These are phyloP conservation scores for Eucalyptus sideroxylon DNA, from an alignment of 345 rosid species.

Conservation along the genomic window DNA sequence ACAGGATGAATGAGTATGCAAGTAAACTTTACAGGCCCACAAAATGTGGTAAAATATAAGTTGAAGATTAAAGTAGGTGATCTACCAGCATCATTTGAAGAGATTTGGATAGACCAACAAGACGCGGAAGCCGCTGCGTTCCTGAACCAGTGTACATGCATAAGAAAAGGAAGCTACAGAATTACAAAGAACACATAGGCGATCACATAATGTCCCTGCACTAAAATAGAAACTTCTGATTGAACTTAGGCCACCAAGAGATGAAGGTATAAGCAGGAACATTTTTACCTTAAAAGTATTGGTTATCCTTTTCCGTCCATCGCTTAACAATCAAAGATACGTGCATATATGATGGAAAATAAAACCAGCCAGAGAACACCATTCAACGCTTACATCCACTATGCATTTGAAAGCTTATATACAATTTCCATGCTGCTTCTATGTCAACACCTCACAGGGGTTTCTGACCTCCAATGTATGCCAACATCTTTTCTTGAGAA, in stretches of 20 bases:
- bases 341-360: not conserved
- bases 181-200: not conserved
- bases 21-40: not conserved
- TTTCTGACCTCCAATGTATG: not conserved
- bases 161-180: not conserved
- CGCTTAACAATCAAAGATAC: not conserved
- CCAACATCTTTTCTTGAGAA: not conserved
- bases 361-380: not conserved
- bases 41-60: not conserved
- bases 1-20: not conserved
- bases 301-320: not conserved
- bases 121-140: constrained; percentile 98
- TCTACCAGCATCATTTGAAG: constrained; percentile 97
- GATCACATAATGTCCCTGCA: not conserved
- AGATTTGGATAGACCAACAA: constrained; percentile 86
- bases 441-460: not conserved
- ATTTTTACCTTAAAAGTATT: not conserved
- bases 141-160: constrained; percentile 40
- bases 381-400: not conserved
- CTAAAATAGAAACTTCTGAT: not conserved
- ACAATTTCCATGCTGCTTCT: not conserved
- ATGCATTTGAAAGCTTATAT: not conserved
- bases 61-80: not conserved
- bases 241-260: not conserved
- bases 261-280: not conserved